Conservation (phyloP, 1,284 basidiomycete genomes). For the Mycosarcoma mackinlayi region DNA sequence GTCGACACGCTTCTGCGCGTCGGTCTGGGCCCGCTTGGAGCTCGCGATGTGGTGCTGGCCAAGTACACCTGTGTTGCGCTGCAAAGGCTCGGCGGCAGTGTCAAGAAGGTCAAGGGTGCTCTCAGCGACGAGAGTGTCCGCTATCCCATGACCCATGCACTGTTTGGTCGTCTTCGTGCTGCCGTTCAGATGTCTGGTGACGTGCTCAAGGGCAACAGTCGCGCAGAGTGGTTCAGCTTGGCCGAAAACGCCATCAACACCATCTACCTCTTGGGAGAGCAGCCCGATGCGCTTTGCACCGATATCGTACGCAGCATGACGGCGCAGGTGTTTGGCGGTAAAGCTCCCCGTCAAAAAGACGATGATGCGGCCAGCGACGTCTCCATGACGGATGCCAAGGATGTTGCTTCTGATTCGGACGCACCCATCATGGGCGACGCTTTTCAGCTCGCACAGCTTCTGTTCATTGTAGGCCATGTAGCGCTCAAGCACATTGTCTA, state of each 20-base stretch:
- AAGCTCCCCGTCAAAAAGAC: conserved; percentile 14
- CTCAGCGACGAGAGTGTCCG: conserved; percentile 87
- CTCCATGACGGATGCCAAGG: conserved; percentile 35
- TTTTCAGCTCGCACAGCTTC: conserved; percentile 86
- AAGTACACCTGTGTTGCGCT: conserved; percentile 93
- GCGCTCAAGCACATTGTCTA: conserved; percentile 98
- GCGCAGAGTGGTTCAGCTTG: conserved; percentile 78
- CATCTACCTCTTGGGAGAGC: conserved; percentile 91
- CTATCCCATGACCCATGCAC: conserved; percentile 85
- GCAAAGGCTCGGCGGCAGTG: conserved; percentile 89
- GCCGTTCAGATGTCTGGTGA: conserved; percentile 66
- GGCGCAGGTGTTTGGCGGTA: conserved; percentile 75
- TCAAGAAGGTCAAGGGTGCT: conserved; percentile 90
- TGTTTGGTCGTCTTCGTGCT: conserved; percentile 85
- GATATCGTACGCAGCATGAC: conserved; percentile 85
- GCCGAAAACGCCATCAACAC: conserved; percentile 97
- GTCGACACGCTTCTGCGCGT: conserved; percentile 86
- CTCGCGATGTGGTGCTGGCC: conserved; percentile 82
- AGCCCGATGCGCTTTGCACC: conserved; percentile 87
- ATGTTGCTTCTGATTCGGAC: conserved; percentile 17
- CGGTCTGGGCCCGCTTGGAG: conserved; percentile 84
- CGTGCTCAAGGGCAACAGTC: conserved; percentile 36
- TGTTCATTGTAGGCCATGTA: conserved; percentile 94
- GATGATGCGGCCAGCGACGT: conserved; percentile 41
- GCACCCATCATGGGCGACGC: conserved; percentile 68